These are phyloP conservation scores for Phialocephala subalpina DNA, from an alignment of 2,329 filamentous ascomycete species.

Conservation along the genomic window DNA sequence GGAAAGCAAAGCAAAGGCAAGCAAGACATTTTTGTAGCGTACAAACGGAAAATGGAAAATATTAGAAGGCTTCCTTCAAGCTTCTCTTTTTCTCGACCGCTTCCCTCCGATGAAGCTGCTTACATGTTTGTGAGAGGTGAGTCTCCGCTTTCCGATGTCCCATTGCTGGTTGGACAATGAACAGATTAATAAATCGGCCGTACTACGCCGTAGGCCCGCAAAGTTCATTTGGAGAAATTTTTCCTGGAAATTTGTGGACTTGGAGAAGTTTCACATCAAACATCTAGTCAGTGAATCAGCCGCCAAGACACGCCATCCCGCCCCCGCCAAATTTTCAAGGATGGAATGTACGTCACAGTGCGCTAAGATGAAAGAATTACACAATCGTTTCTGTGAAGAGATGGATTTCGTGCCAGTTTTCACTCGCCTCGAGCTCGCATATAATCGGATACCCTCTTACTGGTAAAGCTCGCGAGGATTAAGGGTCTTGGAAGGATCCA, in stretches of 20 bases:
- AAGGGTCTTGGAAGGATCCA: not conserved
- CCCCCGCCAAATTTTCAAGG: not conserved
- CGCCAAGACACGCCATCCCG: not conserved
- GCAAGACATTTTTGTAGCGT: not conserved
- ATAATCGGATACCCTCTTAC: not conserved
- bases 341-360: not conserved
- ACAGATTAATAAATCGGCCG: not conserved
- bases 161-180: not conserved
- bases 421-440: too few relatives aligned
- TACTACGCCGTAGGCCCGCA: not conserved
- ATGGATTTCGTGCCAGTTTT: not conserved
- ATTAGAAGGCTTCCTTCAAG: not conserved
- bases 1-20: not conserved
- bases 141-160: not conserved
- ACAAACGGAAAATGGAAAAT: slow-evolving; percentile 6
- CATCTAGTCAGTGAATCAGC: not conserved
- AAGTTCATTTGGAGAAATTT: not conserved
- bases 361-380: slow-evolving; percentile 11
- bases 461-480: not conserved
- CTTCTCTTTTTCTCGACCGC: too few relatives aligned
- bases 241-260: not conserved
- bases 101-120: too few relatives aligned
- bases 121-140: not conserved
- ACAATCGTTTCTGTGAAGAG: not conserved
- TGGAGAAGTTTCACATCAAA: not conserved